Evolutionary conservation across 208 protist genomes (phyloP).

Genomic region (Crithidia thermophila): DNA sequence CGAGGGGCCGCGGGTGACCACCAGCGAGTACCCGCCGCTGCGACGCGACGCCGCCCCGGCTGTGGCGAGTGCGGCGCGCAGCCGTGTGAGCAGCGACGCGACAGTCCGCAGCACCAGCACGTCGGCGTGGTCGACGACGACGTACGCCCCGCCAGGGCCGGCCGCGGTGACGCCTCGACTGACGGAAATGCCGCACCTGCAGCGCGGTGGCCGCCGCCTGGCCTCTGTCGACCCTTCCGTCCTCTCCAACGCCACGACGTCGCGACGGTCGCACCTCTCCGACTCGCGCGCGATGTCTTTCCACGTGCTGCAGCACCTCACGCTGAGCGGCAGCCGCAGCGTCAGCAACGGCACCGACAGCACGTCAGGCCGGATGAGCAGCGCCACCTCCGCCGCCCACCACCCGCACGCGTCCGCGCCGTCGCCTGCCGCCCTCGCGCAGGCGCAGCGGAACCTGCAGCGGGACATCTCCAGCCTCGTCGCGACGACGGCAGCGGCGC

Average conservation of each 20-base stretch:
- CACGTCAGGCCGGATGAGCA: constrained; percentile 5
- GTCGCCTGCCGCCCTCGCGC: constrained; percentile 1
- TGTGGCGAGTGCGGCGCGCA: not conserved
- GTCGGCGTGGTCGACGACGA: not conserved
- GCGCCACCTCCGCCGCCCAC: not conserved
- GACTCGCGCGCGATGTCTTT: not conserved
- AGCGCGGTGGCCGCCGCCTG: constrained; percentile 13
- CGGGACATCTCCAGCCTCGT: constrained; percentile 37
- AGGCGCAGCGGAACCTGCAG: constrained; percentile 33
- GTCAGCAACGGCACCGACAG: not conserved
- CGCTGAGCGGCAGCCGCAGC: constrained; percentile 13
- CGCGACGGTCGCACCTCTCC: not conserved
- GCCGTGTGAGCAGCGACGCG: constrained; percentile 9
- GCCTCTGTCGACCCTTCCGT: constrained; percentile 3
- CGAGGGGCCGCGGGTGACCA: constrained; percentile 10
- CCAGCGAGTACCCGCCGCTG: constrained; percentile 1
- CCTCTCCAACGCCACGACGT: not conserved
- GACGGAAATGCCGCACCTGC: not conserved
- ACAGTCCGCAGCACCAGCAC: constrained; percentile 6
- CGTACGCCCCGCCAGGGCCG: not conserved
- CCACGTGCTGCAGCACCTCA: constrained; percentile 18
- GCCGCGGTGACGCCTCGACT: not conserved
- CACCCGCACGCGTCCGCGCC: not conserved
- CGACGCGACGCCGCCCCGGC: not conserved
- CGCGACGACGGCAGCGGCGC: constrained; percentile 23